These are phyloP conservation scores for Microglena sp. DNA, from an alignment of 139 green algal species.

Conservation along the genomic window DNA sequence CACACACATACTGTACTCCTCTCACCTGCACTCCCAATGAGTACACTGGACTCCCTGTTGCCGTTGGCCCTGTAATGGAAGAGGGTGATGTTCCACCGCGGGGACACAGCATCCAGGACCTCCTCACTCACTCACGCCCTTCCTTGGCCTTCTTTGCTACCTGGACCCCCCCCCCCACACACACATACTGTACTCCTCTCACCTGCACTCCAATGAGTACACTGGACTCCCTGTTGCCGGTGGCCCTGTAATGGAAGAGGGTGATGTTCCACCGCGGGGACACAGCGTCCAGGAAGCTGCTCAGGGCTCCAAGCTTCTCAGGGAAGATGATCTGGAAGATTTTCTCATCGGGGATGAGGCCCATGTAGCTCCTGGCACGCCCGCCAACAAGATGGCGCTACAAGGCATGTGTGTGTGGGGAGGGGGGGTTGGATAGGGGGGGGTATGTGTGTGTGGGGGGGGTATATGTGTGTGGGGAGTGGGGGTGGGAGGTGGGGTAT, in stretches of 20 bases:
- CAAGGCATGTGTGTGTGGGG: no score
- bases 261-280: constrained; percentile 83
- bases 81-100: constrained; percentile 91
- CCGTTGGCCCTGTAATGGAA: constrained; percentile 92
- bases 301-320: constrained; percentile 77
- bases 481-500: background rate
- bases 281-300: constrained; percentile 67
- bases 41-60: constrained; percentile 61
- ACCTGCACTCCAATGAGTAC: constrained; percentile 9
- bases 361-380: constrained; percentile 52
- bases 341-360: constrained; percentile 17
- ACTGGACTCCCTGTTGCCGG: no score
- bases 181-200: no score
- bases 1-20: no score
- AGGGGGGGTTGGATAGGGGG: background rate
- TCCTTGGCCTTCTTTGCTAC: no score
- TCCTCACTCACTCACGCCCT: no score
- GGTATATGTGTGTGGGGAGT: background rate
- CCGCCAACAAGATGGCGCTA: constrained; percentile 78
- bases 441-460: background rate
- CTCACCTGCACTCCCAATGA: constrained; percentile 28
- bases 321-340: constrained; percentile 72
- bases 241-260: constrained; percentile 79
- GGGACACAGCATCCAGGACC: constrained; percentile 68
- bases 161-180: no score